Evolutionary conservation across 148 eudicot species (phyloP), one percentile per base, ranked within the genome.

Genomic region (Amaranthus hypochondriacus): DNA sequence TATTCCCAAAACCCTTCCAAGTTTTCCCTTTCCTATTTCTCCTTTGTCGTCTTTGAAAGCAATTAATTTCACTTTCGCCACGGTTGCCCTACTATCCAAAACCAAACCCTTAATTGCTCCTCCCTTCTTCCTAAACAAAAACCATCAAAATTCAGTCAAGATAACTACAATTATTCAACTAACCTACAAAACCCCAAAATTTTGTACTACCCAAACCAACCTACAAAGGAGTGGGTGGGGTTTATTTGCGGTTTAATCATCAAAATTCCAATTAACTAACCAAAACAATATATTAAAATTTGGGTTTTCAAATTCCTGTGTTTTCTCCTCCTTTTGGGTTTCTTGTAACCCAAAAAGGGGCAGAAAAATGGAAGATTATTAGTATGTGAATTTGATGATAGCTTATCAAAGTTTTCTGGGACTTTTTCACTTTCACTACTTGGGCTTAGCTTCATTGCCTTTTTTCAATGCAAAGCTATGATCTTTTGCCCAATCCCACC

Each of bases 391-490:
- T 28, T 28, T 28, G 39, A 28, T 28, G 39, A 28, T 0, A 0
- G 39, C 39, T 28, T 1, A 28, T 28, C 39, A 28, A 28, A 28
- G 39, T 28, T 28, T 28, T 28, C 2, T 28, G 39, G 39, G 39
- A 28, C 39, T 28, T 28, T 28, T 28, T 28, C 39, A 28, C 39
- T 28, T 28, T 28, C 39, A 28, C 39, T 28, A 28, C 39, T 28
- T 28, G 39, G 39, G 39, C 39, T 28, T 28, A 28, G 39, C 8
- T 56, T 65, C 48, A 2, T 46, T 39, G 5, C 28, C 2, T 61
- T 42, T 82, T 4, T 78, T 67, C 78, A 79, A 82, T 84, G 86
- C 81, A 88, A 83, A 69, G 83, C 56, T 78, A 58, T 86, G 90
- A 86, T 90, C 85, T 80, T 81, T 80, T 48, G 70, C 77, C 66